Conservation (phyloP, 257 asterid species). For the Jacaranda copaia region DNA sequence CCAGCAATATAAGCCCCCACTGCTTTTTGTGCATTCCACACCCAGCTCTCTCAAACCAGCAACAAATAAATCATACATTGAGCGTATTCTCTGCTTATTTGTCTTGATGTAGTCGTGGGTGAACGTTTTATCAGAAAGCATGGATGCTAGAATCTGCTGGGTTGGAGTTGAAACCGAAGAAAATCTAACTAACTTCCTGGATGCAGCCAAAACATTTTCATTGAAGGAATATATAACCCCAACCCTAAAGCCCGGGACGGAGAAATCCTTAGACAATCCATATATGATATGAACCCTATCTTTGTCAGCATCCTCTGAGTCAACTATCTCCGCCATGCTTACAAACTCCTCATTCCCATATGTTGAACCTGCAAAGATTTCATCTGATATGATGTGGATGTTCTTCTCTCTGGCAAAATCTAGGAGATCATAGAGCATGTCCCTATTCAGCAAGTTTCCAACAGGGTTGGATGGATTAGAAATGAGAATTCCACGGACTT, state of each 20-base stretch:
- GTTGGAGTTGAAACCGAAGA: constrained; percentile 87
- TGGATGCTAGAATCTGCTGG: constrained; percentile 71
- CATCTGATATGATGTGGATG: constrained; percentile 92
- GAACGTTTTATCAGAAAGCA: constrained; percentile 83
- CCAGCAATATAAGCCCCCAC: constrained; percentile 91
- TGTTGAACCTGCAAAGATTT: constrained; percentile 84
- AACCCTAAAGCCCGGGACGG: constrained; percentile 90
- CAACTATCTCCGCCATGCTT: constrained; percentile 92
- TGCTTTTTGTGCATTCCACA: constrained; percentile 68
- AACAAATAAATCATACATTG: constrained; percentile 63
- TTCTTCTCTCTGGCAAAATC: constrained; percentile 89
- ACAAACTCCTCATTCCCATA: constrained; percentile 80
- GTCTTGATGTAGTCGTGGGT: constrained; percentile 56
- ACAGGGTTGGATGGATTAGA: constrained; percentile 94
- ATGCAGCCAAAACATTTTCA: constrained; percentile 81
- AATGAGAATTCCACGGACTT: constrained; percentile 85
- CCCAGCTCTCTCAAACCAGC: constrained; percentile 70
- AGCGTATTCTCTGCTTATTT: constrained; percentile 66
- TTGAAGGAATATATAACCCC: constrained; percentile 86
- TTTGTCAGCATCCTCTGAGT: constrained; percentile 69
- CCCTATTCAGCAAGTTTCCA: constrained; percentile 70
- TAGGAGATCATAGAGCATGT: constrained; percentile 60
- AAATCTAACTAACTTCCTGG: constrained; percentile 79
- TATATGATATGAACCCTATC: constrained; percentile 90
- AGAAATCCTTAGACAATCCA: constrained; percentile 87